Evolutionary conservation across 345 rosid species (phyloP).

Genomic region (Passiflora organensis): DNA sequence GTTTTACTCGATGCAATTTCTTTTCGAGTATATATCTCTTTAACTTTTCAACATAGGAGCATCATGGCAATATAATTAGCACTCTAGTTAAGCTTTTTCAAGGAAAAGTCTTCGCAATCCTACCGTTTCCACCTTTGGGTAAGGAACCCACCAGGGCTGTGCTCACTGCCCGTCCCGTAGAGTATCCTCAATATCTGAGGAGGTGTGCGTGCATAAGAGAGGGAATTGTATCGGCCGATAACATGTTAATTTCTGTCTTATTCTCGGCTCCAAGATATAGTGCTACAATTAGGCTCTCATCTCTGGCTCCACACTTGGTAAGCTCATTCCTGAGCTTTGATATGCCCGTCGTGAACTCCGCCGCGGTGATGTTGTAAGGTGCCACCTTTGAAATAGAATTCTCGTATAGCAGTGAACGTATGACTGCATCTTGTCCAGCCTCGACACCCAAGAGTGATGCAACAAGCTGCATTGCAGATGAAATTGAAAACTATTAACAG

Average conservation of each 20-base stretch:
- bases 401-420: constrained; percentile 45
- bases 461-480: constrained; percentile 31
- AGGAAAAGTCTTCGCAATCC: constrained; percentile 28
- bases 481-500: no score
- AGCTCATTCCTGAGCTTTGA: constrained; percentile 38
- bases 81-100: not conserved
- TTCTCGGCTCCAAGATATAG: constrained; percentile 32
- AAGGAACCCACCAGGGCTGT: constrained; percentile 13
- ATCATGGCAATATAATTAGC: no score
- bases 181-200: constrained; percentile 31
- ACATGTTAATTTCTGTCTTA: constrained; percentile 27
- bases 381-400: constrained; percentile 21
- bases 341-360: constrained; percentile 25
- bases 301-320: constrained; percentile 39
- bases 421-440: constrained; percentile 64
- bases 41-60: no score
- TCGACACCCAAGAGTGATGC: constrained; percentile 57
- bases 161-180: constrained; percentile 30
- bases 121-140: constrained; percentile 45
- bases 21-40: no score
- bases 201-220: constrained; percentile 28
- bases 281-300: constrained; percentile 49
- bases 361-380: constrained; percentile 37
- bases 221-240: constrained; percentile 30
- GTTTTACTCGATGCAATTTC: no score